Conservation (phyloP, 129 eudicot species). For the Flaveria bidentis region DNA sequence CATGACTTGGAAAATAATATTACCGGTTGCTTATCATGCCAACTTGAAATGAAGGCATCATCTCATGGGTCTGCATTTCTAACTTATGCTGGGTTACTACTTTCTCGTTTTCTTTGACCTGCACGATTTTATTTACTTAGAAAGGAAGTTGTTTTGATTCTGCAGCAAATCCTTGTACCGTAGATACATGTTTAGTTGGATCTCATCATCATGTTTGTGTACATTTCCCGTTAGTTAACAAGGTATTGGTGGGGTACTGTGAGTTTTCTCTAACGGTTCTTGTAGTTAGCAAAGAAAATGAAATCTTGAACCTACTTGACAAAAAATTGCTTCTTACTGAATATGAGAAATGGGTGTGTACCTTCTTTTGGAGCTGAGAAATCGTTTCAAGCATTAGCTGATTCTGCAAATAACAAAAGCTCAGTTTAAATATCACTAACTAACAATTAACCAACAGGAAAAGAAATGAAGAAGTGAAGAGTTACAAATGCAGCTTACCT, state of each 20-base stretch:
- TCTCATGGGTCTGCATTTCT: slow-evolving; percentile 39
- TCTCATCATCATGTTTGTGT: background rate
- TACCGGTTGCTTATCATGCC: slow-evolving; percentile 43
- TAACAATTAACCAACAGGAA: too few relatives aligned
- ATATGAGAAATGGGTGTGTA: slow-evolving; percentile 20
- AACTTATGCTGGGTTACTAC: slow-evolving; percentile 21
- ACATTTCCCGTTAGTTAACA: too few relatives aligned
- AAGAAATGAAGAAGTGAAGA: background rate
- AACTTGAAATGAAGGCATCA: slow-evolving; percentile 38
- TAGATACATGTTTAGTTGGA: background rate
- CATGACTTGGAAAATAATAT: background rate
- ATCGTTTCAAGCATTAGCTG: slow-evolving; percentile 79
- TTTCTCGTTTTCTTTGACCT: slow-evolving; percentile 63
- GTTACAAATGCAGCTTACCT: slow-evolving; percentile 40
- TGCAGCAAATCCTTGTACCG: slow-evolving; percentile 69
- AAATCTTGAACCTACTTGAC: slow-evolving; percentile 16
- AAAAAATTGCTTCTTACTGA: background rate
- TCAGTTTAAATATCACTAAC: background rate
- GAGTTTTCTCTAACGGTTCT: background rate
- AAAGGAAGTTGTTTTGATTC: slow-evolving; percentile 60
- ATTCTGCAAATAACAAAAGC: slow-evolving; percentile 53
- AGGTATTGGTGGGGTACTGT: too few relatives aligned
- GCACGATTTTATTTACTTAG: slow-evolving; percentile 51
- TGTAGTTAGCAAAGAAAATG: background rate
- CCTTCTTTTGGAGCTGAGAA: slow-evolving; percentile 80